Evolutionary conservation across 495 filamentous ascomycete genomes (phyloP), one percentile per base, ranked within the genome.

Genomic region (Aspergillus sclerotiicarbonarius): DNA sequence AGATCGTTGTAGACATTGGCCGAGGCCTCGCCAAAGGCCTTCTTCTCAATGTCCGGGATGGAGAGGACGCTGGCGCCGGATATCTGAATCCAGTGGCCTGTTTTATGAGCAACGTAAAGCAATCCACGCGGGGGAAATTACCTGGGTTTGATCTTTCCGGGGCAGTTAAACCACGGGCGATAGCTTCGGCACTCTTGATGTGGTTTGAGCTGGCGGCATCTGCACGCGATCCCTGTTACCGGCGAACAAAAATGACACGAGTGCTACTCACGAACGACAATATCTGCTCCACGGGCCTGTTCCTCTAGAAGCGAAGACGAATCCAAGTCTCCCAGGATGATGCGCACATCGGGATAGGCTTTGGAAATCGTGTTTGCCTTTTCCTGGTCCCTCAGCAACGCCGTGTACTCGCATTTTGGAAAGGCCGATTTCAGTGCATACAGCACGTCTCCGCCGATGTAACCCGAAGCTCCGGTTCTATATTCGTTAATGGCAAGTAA

Each of bases 401-500:
- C 72, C 15, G 80, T 81, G 65, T 81, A 78, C 25, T 85, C 74
- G 56, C 81, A 83, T 10, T 89, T 80, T 0, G 85, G 87, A 60
- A 88, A 81, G 13, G 81, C 70, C 5, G 76, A 64, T 25, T 71
- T 63, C 9, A 90, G 67, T 8, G 68, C 71, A 54, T 83, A 79
- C 37, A 89, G 77, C 39, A 78, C 72, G 61, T 90, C 83, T 16
- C 89, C 87, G 37, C 86, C 87, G 59, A 90, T 85, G 65, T 89
- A 90, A 51, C 87, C 87, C 56, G 77, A 84, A 12, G 73, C 77
- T 45, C 85, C 82, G 16, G 74, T 80, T 21, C 80, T 81, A 35
- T 8, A 20, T 29, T 25, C 20, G 16, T 30, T 18, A 12, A 5
- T 35, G 7, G 35, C 25, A 5, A 25, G 16, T 8, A 25, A 19